These are phyloP conservation scores for Lyophyllum semitale DNA, from an alignment of 768 basidiomycete species.

Conservation along the genomic window DNA sequence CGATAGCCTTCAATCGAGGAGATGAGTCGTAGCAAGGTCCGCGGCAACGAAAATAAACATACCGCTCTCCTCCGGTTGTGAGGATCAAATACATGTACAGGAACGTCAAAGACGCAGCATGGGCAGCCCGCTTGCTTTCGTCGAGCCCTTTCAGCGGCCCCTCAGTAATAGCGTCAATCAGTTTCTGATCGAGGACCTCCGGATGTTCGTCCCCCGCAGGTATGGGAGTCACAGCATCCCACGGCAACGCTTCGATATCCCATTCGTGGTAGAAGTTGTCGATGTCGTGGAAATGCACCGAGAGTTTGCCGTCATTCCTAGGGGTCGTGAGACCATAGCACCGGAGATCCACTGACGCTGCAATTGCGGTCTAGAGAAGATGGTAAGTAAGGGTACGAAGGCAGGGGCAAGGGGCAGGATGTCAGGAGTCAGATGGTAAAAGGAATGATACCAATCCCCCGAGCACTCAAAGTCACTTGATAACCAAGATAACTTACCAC, in stretches of 20 bases:
- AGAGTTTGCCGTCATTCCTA: constrained; percentile 70
- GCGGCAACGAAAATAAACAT: constrained; percentile 26
- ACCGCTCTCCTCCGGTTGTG: constrained; percentile 58
- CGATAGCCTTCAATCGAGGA: constrained; percentile 53
- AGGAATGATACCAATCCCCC: neutral
- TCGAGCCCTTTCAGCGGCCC: constrained; percentile 39
- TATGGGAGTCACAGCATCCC: constrained; percentile 67
- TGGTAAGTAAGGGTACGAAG: constrained; percentile 11
- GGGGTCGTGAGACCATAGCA: constrained; percentile 87
- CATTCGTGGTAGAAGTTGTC: constrained; percentile 79
- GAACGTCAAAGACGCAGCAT: constrained; percentile 65
- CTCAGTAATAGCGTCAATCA: constrained; percentile 70
- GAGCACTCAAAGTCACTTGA: neutral
- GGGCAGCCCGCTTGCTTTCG: constrained; percentile 38
- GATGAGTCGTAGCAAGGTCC: constrained; percentile 16
- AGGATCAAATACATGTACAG: constrained; percentile 92
- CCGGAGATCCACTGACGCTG: constrained; percentile 92
- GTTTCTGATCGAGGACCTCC: constrained; percentile 68
- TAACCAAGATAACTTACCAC: constrained; percentile 60
- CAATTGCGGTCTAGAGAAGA: constrained; percentile 78
- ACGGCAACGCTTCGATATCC: constrained; percentile 76
- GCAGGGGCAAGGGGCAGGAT: constrained; percentile 1
- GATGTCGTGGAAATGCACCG: constrained; percentile 80
- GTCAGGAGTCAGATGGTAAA: constrained; percentile 3
- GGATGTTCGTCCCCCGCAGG: constrained; percentile 54